These are phyloP conservation scores for Corymbia maculata DNA, from an alignment of 345 rosid genomes.

Conservation along the genomic window DNA sequence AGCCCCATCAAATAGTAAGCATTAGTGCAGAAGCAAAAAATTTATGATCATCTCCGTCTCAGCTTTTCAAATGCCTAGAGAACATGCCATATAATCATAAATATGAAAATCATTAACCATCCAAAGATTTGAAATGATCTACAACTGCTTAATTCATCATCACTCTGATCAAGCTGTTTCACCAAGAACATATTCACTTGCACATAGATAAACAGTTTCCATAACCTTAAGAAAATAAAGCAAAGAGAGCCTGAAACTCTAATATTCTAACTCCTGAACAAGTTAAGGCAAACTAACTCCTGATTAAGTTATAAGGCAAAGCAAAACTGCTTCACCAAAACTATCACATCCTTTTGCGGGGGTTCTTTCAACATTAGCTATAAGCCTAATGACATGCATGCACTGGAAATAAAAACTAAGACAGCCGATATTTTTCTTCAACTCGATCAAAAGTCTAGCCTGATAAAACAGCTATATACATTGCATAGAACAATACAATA, in stretches of 20 bases:
- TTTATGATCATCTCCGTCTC: background rate
- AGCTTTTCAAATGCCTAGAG: background rate
- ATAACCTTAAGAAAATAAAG: background rate
- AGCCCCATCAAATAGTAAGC: background rate
- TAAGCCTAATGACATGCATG: background rate
- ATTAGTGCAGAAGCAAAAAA: background rate
- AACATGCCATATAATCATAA: background rate
- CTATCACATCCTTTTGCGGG: background rate
- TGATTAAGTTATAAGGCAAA: background rate
- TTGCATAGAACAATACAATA: background rate
- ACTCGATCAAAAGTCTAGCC: background rate
- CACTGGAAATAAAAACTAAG: background rate
- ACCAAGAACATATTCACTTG: background rate
- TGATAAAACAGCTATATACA: background rate
- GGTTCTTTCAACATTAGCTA: background rate
- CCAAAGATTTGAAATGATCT: background rate
- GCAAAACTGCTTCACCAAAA: background rate
- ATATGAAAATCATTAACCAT: background rate
- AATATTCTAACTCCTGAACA: background rate
- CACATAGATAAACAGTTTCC: background rate
- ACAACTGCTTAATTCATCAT: background rate
- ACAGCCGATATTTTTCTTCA: background rate
- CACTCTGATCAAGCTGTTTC: background rate
- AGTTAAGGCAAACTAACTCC: background rate
- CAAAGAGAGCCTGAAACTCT: background rate